phyloP scores from a whole-genome alignment of 2,329 filamentous ascomycete genomes.

The Aureobasidium uvarum region DNA sequence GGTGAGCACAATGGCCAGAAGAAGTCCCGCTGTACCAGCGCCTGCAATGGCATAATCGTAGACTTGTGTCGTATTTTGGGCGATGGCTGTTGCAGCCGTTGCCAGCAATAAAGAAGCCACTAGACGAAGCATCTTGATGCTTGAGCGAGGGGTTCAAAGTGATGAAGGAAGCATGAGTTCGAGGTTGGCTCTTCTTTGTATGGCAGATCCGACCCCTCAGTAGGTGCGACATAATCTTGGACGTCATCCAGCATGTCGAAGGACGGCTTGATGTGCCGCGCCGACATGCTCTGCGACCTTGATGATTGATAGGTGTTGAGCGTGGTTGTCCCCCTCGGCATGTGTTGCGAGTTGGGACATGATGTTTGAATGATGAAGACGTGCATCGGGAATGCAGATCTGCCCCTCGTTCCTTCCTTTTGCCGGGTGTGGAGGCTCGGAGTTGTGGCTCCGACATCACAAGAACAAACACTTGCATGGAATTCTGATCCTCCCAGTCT shows the following conservation, averaged over 20 bases:
- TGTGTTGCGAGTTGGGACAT: background rate
- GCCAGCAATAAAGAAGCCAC: background rate
- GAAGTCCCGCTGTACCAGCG: slow-evolving; percentile 32
- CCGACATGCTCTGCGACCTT: background rate
- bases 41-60: slow-evolving; percentile 33
- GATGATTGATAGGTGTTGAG: background rate
- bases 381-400: slow-evolving; percentile 19
- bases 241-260: background rate
- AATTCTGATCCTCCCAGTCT: background rate
- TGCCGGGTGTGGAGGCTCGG: background rate
- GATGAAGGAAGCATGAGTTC: background rate
- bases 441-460: background rate
- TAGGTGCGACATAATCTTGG: background rate
- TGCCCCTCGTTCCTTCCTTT: background rate
- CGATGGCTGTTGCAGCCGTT: background rate
- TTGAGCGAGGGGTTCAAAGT: background rate
- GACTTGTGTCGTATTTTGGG: slow-evolving; percentile 19
- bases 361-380: background rate
- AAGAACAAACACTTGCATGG: background rate
- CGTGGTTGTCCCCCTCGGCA: background rate
- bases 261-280: background rate
- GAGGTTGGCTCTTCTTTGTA: background rate
- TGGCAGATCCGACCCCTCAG: background rate
- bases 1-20: slow-evolving; percentile 30
- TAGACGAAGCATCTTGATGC: background rate